Evolutionary conservation across 208 protist species (phyloP), one percentile per base, ranked within the genome.

Genomic region (Acanthamoeba lenticulata): DNA sequence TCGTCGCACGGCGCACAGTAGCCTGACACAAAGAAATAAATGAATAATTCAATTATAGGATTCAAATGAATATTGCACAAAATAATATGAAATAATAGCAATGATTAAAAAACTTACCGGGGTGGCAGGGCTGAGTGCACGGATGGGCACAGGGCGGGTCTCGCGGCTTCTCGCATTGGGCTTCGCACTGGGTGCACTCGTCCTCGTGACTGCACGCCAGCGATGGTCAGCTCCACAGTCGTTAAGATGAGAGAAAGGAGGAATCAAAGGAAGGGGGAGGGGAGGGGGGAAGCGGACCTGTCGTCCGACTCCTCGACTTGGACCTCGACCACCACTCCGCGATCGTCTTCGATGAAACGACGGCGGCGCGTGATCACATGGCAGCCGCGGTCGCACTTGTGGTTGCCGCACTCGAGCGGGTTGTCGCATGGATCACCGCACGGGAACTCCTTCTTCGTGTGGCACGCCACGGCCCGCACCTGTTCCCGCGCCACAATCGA

Each of bases 391-490:
- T 32, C 32, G 44, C 79, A 88, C 45, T 60, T 49, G 47, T 88
- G 79, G 29, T 88, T 88, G 45, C 79, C 79, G 44, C 79, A 88
- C 19, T 88, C 79, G 5, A 88, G 29, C n/a, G 79, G 79, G 24
- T 88, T 88, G 44, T 88, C 79, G 79, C 79, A 88, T 60, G 24
- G 40, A 42, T 88, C 47, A 11, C 79, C 79, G 36, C 79, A 88
- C 0, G 40, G 44, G 45, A 88, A 88, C 79, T 55, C 79, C 27
- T 7, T 60, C 79, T 47, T 29, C 15, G 45, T 60, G 45, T 60
- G 40, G 79, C 79, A 88, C 11, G n/a, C 79, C 45, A 88, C 47
- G 5, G 79, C 79, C 7, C 79, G 40, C n/a, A 88, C 2, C 79
- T 88, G 11, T 17, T n/a, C 11, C n/a, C n/a, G n/a, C n/a, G 24